Conservation (phyloP, 805 yeast species). For the Jamesozyma spencerorum region DNA sequence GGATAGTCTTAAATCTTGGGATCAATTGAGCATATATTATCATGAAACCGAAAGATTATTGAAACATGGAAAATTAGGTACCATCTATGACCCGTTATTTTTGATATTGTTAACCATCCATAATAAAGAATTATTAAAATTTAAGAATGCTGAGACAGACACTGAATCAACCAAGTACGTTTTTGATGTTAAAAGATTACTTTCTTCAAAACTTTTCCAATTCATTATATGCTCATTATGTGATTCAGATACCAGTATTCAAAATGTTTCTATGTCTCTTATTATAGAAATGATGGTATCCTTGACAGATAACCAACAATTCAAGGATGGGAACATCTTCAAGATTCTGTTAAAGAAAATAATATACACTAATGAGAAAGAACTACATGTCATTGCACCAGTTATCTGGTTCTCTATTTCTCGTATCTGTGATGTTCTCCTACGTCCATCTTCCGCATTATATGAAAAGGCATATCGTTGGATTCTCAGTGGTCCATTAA, state of each 20-base stretch:
- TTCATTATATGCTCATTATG: slow-evolving; percentile 38
- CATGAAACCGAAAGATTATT: slow-evolving; percentile 8
- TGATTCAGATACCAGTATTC: slow-evolving; percentile 18
- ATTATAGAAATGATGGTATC: slow-evolving; percentile 38
- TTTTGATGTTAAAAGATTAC: slow-evolving; percentile 46
- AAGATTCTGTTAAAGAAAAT: slow-evolving; percentile 43
- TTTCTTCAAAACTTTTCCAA: slow-evolving; percentile 48
- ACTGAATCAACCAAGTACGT: slow-evolving; percentile 16
- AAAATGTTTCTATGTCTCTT: slow-evolving; percentile 35
- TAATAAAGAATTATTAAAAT: slow-evolving; percentile 51
- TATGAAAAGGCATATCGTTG: slow-evolving; percentile 65
- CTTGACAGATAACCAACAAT: slow-evolving; percentile 34
- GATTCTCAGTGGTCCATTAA: slow-evolving; percentile 40
- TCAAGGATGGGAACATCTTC: slow-evolving; percentile 49
- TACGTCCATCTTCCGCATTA: slow-evolving; percentile 63
- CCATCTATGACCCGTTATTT: slow-evolving; percentile 62
- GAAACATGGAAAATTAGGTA: slow-evolving; percentile 7
- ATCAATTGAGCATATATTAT: slow-evolving; percentile 26
- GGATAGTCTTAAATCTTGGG: slow-evolving; percentile 19
- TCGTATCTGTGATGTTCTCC: slow-evolving; percentile 45
- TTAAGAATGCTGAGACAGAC: slow-evolving; percentile 26
- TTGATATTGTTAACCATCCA: slow-evolving; percentile 51
- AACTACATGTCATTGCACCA: slow-evolving; percentile 30
- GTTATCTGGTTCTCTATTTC: slow-evolving; percentile 49
- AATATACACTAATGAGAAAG: slow-evolving; percentile 17